Evolutionary conservation across 345 rosid species (phyloP).

Genomic region (Brassica cretica): DNA sequence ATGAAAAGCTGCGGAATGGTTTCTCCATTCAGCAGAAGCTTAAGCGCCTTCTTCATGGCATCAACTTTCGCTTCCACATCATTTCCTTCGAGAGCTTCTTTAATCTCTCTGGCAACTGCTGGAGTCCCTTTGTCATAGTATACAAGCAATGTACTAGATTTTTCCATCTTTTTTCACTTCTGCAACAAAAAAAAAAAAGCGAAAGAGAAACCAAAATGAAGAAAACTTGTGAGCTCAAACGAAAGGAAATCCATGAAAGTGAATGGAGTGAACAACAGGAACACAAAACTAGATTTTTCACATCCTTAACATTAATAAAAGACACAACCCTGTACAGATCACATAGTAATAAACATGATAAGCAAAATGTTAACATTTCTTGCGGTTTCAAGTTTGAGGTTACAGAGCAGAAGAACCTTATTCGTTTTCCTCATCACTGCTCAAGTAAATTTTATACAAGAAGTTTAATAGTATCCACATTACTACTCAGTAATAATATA

Average conservation of each 20-base stretch:
- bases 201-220: background rate
- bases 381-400: background rate
- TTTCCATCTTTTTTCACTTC: constrained; percentile 58
- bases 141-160: constrained; percentile 70
- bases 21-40: constrained; percentile 87
- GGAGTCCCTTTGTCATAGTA: constrained; percentile 89
- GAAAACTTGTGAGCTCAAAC: background rate
- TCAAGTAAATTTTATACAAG: background rate
- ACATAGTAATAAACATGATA: constrained; percentile 8
- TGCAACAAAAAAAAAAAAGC: background rate
- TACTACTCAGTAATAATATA: background rate
- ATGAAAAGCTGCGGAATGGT: constrained; percentile 92
- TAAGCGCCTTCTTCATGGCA: constrained; percentile 85
- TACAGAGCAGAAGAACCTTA: background rate
- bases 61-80: constrained; percentile 70
- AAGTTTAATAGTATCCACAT: background rate
- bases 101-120: constrained; percentile 83
- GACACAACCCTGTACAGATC: background rate
- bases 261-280: background rate
- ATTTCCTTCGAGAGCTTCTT: constrained; percentile 86
- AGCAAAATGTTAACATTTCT: background rate
- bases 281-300: constrained; percentile 13
- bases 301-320: background rate
- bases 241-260: background rate
- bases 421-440: constrained; percentile 3